Evolutionary conservation across 805 yeast species (phyloP).

Genomic region (Vanderwaltozyma yarrowii): DNA sequence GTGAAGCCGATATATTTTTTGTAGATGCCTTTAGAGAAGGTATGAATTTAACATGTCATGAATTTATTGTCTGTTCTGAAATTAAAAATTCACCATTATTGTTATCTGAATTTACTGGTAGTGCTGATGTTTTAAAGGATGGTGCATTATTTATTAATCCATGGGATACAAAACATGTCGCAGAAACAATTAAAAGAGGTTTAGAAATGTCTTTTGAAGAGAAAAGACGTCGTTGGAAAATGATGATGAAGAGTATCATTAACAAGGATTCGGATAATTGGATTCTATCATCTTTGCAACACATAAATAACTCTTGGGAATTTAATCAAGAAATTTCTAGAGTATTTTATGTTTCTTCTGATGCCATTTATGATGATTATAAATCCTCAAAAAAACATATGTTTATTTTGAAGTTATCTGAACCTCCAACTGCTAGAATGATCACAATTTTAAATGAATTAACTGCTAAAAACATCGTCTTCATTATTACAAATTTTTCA

Average conservation of each 20-base stretch:
- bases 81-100: slow-evolving; percentile 71
- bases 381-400: slow-evolving; percentile 29
- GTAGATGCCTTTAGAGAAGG: slow-evolving; percentile 94
- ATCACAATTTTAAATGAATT: slow-evolving; percentile 50
- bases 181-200: slow-evolving; percentile 54
- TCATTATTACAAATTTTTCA: slow-evolving; percentile 56
- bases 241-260: slow-evolving; percentile 46
- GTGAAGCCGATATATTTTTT: slow-evolving; percentile 80
- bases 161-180: slow-evolving; percentile 67
- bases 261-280: slow-evolving; percentile 66
- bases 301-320: slow-evolving; percentile 44
- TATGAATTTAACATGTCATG: slow-evolving; percentile 93
- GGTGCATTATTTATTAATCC: slow-evolving; percentile 82
- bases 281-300: slow-evolving; percentile 48
- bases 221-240: slow-evolving; percentile 50
- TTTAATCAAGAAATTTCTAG: slow-evolving; percentile 34
- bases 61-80: slow-evolving; percentile 67
- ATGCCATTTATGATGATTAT: slow-evolving; percentile 24
- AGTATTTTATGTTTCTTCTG: slow-evolving; percentile 26
- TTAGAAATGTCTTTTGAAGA: slow-evolving; percentile 56
- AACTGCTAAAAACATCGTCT: slow-evolving; percentile 57
- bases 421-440: slow-evolving; percentile 53
- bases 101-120: slow-evolving; percentile 89
- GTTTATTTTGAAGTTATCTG: slow-evolving; percentile 39
- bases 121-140: slow-evolving; percentile 63